Evolutionary conservation across 2,329 filamentous ascomycete species (phyloP).

Genomic region (Exophiala mesophila): DNA sequence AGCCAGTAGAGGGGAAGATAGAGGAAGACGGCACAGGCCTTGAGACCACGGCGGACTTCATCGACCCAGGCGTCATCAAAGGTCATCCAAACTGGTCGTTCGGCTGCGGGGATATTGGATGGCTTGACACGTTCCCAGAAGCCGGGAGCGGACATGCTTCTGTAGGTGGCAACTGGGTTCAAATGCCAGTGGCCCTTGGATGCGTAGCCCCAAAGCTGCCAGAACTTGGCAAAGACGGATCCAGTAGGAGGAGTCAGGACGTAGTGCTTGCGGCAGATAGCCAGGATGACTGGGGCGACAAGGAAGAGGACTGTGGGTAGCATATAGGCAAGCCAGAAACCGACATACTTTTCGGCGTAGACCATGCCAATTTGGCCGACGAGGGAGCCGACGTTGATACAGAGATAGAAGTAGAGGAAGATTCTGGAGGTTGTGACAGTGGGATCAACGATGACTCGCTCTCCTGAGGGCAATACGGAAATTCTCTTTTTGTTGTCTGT

Average conservation of each 20-base stretch:
- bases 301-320: constrained; percentile 64
- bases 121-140: constrained; percentile 69
- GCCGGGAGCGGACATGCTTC: constrained; percentile 53
- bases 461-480: constrained; percentile 51
- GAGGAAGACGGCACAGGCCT: constrained; percentile 65
- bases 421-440: constrained; percentile 63
- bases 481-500: constrained; percentile 55
- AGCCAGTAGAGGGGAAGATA: constrained; percentile 56
- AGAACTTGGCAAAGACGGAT: constrained; percentile 65
- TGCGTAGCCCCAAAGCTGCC: constrained; percentile 56
- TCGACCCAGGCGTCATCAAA: constrained; percentile 82
- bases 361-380: constrained; percentile 60
- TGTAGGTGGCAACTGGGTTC: constrained; percentile 54
- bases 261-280: constrained; percentile 59
- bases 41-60: constrained; percentile 65
- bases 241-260: constrained; percentile 62
- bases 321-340: constrained; percentile 68
- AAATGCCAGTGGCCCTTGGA: constrained; percentile 60
- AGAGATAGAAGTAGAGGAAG: constrained; percentile 66
- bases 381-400: constrained; percentile 64
- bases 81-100: constrained; percentile 68
- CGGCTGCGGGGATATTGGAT: constrained; percentile 53
- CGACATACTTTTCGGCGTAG: constrained; percentile 70
- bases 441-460: constrained; percentile 67
- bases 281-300: constrained; percentile 57